Evolutionary conservation across 2,329 filamentous ascomycete genomes (phyloP).

Genomic region (Colletotrichum sp.): DNA sequence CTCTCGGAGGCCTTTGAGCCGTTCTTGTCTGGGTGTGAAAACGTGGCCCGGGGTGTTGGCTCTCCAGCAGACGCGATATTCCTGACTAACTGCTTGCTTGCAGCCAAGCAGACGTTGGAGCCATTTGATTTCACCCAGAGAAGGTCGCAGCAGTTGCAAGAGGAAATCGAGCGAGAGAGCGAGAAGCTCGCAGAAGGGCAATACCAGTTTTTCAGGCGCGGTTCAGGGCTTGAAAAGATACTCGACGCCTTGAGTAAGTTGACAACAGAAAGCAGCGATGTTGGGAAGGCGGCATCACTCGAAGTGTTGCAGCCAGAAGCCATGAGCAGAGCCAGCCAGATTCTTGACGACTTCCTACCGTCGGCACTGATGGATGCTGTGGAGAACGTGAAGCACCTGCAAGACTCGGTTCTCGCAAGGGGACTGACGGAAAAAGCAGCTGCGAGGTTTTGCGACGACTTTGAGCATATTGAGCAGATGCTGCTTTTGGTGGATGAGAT

Average conservation of each 20-base stretch:
- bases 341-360: conserved; percentile 88
- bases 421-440: conserved; percentile 84
- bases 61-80: conserved; percentile 71
- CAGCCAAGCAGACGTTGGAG: conserved; percentile 60
- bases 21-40: conserved; percentile 78
- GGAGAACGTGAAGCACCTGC: conserved; percentile 77
- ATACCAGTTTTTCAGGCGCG: conserved; percentile 72
- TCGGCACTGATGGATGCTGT: conserved; percentile 92
- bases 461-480: conserved; percentile 65
- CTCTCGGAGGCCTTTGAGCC: conserved; percentile 84
- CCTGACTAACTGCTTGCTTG: conserved; percentile 72
- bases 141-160: conserved; percentile 60
- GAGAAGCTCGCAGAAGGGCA: conserved; percentile 70
- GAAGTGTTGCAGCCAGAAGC: conserved; percentile 58
- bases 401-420: conserved; percentile 74
- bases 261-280: conserved; percentile 35
- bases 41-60: conserved; percentile 66
- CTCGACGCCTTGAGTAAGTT: conserved; percentile 59
- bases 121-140: conserved; percentile 68
- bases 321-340: conserved; percentile 73
- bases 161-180: conserved; percentile 59
- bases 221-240: conserved; percentile 75
- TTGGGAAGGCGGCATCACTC: conserved; percentile 52
- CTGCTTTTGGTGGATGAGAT: conserved; percentile 48
- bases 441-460: conserved; percentile 83